Evolutionary conservation across 768 basidiomycete genomes (phyloP).

Genomic region (Leccinum incarnatum): DNA sequence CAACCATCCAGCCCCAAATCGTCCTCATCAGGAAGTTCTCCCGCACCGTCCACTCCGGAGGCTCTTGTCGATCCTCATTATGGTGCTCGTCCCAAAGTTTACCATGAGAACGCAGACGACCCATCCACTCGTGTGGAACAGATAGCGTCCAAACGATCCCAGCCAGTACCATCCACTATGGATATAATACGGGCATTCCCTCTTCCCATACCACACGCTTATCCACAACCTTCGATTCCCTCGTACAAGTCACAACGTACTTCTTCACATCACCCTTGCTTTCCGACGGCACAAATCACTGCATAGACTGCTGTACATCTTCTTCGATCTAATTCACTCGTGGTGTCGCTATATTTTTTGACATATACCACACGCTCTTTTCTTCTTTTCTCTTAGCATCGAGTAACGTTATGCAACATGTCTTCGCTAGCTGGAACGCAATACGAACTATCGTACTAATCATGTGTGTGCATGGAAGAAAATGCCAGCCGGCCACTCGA

Average conservation of each 20-base stretch:
- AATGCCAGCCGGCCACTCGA: background rate
- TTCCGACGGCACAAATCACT: slow-evolving; percentile 20
- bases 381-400: slow-evolving; percentile 2
- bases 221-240: slow-evolving; percentile 18
- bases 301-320: slow-evolving; percentile 16
- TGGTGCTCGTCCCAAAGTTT: slow-evolving; percentile 25
- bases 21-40: slow-evolving; percentile 35
- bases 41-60: slow-evolving; percentile 33
- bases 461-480: background rate
- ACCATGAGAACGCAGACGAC: slow-evolving; percentile 26
- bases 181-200: slow-evolving; percentile 51
- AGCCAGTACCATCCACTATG: slow-evolving; percentile 31
- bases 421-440: background rate
- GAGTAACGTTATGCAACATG: background rate
- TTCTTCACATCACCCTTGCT: slow-evolving; percentile 24
- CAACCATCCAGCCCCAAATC: slow-evolving; percentile 42
- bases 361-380: slow-evolving; percentile 28
- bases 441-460: background rate
- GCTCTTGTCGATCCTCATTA: slow-evolving; percentile 19
- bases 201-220: slow-evolving; percentile 36
- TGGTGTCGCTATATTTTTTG: slow-evolving; percentile 37
- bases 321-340: slow-evolving; percentile 6
- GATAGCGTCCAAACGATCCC: slow-evolving; percentile 22
- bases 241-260: slow-evolving; percentile 27
- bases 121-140: slow-evolving; percentile 29